Evolutionary conservation across 2,329 filamentous ascomycete species (phyloP).

Genomic region (Apiospora rasikravindrae): DNA sequence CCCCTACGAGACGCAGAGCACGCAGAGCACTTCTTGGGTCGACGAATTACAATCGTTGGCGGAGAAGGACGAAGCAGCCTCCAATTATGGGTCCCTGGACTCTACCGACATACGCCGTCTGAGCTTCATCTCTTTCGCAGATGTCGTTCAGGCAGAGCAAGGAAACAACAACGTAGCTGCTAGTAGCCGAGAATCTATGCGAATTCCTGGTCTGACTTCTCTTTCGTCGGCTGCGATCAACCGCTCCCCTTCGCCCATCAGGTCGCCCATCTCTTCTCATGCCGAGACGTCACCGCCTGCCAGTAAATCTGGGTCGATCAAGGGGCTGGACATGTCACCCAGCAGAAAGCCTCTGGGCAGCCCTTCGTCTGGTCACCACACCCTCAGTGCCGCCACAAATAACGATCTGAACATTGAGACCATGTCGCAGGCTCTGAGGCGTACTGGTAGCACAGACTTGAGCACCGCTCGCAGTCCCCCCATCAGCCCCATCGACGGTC

Average conservation of each 20-base stretch:
- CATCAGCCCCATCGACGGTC: constrained; percentile 60
- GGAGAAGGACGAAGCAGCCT: constrained; percentile 66
- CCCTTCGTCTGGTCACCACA: constrained; percentile 59
- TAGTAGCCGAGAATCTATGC: constrained; percentile 71
- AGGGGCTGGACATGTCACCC: constrained; percentile 75
- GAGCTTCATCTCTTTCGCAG: constrained; percentile 96
- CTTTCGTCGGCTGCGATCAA: constrained; percentile 57
- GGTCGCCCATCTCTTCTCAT: constrained; percentile 78
- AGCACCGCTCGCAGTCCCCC: constrained; percentile 60
- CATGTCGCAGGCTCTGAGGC: constrained; percentile 86
- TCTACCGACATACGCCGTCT: constrained; percentile 79
- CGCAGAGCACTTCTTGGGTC: constrained; percentile 56
- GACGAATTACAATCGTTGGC: constrained; percentile 63
- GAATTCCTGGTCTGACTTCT: constrained; percentile 70
- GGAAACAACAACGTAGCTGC: constrained; percentile 57
- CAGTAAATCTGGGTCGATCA: constrained; percentile 76
- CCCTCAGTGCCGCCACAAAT: constrained; percentile 52
- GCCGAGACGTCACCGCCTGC: constrained; percentile 73
- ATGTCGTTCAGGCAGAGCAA: constrained; percentile 88
- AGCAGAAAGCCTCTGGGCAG: constrained; percentile 65
- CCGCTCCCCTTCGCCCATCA: constrained; percentile 79
- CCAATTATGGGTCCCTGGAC: constrained; percentile 80
- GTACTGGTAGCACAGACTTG: constrained; percentile 84
- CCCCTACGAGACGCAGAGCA: constrained; percentile 48
- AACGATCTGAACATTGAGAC: constrained; percentile 89